phyloP scores from a whole-genome alignment of 768 basidiomycete species.

The Rhizopogon sp. region DNA sequence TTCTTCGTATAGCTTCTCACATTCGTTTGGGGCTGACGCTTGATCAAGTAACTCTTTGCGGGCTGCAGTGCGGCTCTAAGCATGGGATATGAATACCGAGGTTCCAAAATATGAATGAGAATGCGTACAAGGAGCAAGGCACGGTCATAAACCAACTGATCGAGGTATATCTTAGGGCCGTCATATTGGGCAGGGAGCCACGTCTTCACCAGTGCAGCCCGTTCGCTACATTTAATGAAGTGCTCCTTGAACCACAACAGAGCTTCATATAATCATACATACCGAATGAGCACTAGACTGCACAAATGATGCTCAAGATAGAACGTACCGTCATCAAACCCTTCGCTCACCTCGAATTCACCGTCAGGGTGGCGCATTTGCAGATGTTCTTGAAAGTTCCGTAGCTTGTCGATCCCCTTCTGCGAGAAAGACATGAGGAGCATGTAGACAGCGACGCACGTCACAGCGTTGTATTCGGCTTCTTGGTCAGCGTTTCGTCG shows the following conservation, averaged over 20 bases:
- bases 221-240: conserved; percentile 92
- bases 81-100: neutral
- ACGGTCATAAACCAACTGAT: conserved; percentile 90
- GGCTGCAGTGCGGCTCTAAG: conserved; percentile 87
- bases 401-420: conserved; percentile 83
- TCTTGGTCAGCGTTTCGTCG: conserved; percentile 73
- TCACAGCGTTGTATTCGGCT: conserved; percentile 79
- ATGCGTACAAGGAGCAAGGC: conserved; percentile 75
- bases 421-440: conserved; percentile 90
- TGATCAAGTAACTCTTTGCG: conserved; percentile 85
- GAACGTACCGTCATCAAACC: conserved; percentile 68
- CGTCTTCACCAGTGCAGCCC: conserved; percentile 82
- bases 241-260: conserved; percentile 89
- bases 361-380: conserved; percentile 77
- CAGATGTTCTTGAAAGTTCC: conserved; percentile 75
- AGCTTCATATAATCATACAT: conserved; percentile 35
- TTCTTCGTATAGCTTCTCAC: conserved; percentile 93
- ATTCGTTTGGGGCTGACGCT: conserved; percentile 70
- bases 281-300: conserved; percentile 6
- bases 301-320: neutral
- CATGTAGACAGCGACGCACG: conserved; percentile 86
- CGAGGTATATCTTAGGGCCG: conserved; percentile 79
- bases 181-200: conserved; percentile 83
- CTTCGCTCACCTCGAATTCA: conserved; percentile 70
- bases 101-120: neutral